Evolutionary conservation across 1,284 basidiomycete species (phyloP).

Genomic region (Flammula alnicola): DNA sequence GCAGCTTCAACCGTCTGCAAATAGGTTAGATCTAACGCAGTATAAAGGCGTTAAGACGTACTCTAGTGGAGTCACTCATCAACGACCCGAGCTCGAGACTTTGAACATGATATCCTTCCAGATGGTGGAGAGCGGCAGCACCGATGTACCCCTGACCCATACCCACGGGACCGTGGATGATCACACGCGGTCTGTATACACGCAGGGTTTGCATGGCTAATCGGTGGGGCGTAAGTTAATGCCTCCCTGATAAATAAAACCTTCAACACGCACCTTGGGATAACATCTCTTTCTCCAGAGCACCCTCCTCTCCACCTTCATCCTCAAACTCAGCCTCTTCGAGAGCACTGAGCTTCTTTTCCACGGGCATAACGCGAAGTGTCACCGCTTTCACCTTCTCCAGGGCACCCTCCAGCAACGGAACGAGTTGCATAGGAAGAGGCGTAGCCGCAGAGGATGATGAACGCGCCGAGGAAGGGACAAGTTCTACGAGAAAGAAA

Average conservation of each 20-base stretch:
- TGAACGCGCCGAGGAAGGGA: conserved; percentile 94
- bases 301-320: conserved; percentile 69
- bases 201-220: conserved; percentile 91
- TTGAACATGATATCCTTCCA: conserved; percentile 97
- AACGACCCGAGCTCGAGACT: conserved; percentile 90
- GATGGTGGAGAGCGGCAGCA: conserved; percentile 88
- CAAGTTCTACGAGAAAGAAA: conserved; percentile 64
- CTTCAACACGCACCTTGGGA: conserved; percentile 71
- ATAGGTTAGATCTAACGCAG: background rate
- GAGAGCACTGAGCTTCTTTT: conserved; percentile 78
- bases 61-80: conserved; percentile 88
- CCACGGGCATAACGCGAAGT: conserved; percentile 69
- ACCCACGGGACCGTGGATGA: conserved; percentile 83
- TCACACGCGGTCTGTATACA: conserved; percentile 88
- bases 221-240: conserved; percentile 20
- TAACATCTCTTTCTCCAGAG: conserved; percentile 83
- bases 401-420: conserved; percentile 75
- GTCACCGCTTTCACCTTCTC: conserved; percentile 77
- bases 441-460: conserved; percentile 85
- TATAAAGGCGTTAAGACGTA: conserved; percentile 40
- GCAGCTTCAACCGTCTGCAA: conserved; percentile 88
- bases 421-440: conserved; percentile 85
- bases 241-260: background rate
- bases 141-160: conserved; percentile 94
- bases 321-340: conserved; percentile 96